These are phyloP conservation scores for Sphaerostilbella broomeana DNA, from an alignment of 2,329 filamentous ascomycete species.

Conservation along the genomic window DNA sequence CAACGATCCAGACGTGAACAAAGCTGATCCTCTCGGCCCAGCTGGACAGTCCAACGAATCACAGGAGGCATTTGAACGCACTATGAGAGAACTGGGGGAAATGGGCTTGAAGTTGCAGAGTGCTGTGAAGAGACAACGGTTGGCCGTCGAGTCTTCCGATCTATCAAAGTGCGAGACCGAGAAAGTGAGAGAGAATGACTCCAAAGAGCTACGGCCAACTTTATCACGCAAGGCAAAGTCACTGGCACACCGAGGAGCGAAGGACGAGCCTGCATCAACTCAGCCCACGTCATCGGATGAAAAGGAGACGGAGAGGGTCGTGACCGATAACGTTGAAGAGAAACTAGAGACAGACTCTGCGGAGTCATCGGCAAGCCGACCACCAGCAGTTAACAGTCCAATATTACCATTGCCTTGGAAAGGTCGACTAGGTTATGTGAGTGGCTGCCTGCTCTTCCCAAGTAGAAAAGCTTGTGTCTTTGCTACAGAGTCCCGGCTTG, in stretches of 20 bases:
- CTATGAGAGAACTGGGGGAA: slow-evolving; percentile 39
- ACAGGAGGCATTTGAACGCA: slow-evolving; percentile 30
- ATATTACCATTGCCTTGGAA: slow-evolving; percentile 85
- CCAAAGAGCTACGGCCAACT: neutral
- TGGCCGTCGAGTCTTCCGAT: slow-evolving; percentile 38
- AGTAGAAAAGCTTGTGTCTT: neutral
- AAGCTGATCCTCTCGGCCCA: neutral
- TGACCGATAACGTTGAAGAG: slow-evolving; percentile 17
- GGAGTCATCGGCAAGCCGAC: slow-evolving; percentile 42
- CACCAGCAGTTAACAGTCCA: slow-evolving; percentile 74
- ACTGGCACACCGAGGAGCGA: neutral
- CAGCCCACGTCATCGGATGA: slow-evolving; percentile 19
- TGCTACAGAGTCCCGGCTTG: neutral
- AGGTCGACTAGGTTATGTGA: slow-evolving; percentile 79
- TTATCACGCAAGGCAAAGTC: neutral
- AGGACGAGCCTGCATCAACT: neutral
- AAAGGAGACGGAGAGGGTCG: slow-evolving; percentile 19
- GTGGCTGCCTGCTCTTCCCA: neutral
- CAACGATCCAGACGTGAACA: neutral
- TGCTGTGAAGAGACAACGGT: slow-evolving; percentile 39
- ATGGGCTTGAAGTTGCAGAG: slow-evolving; percentile 43
- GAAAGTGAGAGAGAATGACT: slow-evolving; percentile 7
- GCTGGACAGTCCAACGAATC: neutral
- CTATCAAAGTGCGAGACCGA: slow-evolving; percentile 7
- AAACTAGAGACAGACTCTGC: slow-evolving; percentile 17